phyloP scores from a whole-genome alignment of 208 protist genomes.

The Leishmania gerbilli region DNA sequence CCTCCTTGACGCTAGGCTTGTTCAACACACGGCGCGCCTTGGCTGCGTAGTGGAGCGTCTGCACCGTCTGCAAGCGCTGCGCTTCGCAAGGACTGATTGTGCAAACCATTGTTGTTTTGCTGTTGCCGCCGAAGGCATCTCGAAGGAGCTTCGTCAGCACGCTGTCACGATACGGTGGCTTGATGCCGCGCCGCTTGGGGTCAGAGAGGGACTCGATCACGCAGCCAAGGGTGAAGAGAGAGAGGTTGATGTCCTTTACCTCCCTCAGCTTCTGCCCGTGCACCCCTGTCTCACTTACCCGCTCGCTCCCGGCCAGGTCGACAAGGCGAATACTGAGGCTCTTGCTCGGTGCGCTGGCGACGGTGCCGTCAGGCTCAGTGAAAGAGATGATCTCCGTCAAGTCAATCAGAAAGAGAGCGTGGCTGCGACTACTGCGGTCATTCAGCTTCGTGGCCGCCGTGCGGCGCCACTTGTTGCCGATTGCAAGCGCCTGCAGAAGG shows the following conservation, averaged over 20 bases:
- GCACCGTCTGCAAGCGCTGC: constrained; percentile 62
- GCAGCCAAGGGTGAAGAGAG: constrained; percentile 84
- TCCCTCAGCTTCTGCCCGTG: constrained; percentile 83
- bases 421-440: constrained; percentile 87
- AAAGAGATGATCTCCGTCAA: constrained; percentile 76
- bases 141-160: constrained; percentile 86
- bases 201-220: constrained; percentile 87
- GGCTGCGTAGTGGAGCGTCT: constrained; percentile 86
- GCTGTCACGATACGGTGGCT: constrained; percentile 86
- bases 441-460: constrained; percentile 75
- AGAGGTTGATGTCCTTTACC: constrained; percentile 84
- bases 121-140: constrained; percentile 90
- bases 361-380: constrained; percentile 50
- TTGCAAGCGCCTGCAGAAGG: constrained; percentile 60
- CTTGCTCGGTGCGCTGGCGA: constrained; percentile 70
- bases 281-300: constrained; percentile 76
- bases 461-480: constrained; percentile 75
- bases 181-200: constrained; percentile 56
- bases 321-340: constrained; percentile 76
- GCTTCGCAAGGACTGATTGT: constrained; percentile 73
- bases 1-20: constrained; percentile 71
- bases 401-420: constrained; percentile 86
- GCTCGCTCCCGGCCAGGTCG: constrained; percentile 89
- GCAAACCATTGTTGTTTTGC: constrained; percentile 90
- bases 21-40: constrained; percentile 81